Conservation (phyloP, 805 yeast genomes). For the Candida hungchunana region DNA sequence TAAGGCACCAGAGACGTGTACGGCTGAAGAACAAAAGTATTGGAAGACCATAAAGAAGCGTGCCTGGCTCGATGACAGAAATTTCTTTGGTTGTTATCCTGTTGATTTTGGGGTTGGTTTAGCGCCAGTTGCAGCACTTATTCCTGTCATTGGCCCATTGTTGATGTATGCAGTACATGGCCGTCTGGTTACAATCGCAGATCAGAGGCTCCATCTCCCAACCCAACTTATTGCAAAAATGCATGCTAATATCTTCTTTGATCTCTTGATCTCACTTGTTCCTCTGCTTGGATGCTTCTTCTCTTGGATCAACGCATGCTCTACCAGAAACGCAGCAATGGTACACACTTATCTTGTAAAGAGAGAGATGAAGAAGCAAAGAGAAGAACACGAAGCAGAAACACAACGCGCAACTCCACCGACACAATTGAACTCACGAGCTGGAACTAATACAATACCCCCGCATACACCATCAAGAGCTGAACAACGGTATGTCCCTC, state of each 20-base stretch:
- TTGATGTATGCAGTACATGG: conserved; percentile 77
- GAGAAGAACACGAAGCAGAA: conserved; percentile 3
- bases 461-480: background rate
- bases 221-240: conserved; percentile 56
- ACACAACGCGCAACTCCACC: background rate
- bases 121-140: conserved; percentile 64
- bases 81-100: conserved; percentile 75
- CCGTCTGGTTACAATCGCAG: conserved; percentile 58
- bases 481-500: background rate
- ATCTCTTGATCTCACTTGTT: conserved; percentile 68
- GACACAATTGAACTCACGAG: no score
- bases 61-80: conserved; percentile 87
- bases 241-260: conserved; percentile 72
- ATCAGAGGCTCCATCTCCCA: conserved; percentile 54
- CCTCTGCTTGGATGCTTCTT: conserved; percentile 78
- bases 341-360: conserved; percentile 42
- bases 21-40: conserved; percentile 53
- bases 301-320: conserved; percentile 79
- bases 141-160: conserved; percentile 85
- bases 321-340: conserved; percentile 84
- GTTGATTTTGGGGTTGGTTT: conserved; percentile 74
- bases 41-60: conserved; percentile 72
- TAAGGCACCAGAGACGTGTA: conserved; percentile 53
- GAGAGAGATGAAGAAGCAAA: conserved; percentile 12
- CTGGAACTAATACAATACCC: background rate